phyloP scores from a whole-genome alignment of 345 rosid genomes.

The Anacardium occidentale region DNA sequence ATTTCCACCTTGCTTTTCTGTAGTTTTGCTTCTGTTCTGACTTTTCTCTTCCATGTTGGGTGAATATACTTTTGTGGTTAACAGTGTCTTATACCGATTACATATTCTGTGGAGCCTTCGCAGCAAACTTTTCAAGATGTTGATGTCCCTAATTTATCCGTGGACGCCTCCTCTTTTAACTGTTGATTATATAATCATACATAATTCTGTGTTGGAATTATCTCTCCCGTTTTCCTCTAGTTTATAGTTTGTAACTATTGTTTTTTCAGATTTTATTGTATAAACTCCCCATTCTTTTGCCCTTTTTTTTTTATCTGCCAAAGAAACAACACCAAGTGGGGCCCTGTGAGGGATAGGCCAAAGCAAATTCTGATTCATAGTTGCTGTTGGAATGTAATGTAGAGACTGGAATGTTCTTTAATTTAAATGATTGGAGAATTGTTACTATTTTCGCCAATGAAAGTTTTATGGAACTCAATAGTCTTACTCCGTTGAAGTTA shows the following conservation, averaged over 20 bases:
- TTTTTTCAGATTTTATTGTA: background rate
- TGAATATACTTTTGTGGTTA: background rate
- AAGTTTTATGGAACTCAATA: too few relatives aligned
- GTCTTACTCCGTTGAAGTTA: too few relatives aligned
- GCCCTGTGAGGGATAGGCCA: too few relatives aligned
- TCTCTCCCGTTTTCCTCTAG: background rate
- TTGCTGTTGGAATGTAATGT: too few relatives aligned
- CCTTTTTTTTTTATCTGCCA: background rate
- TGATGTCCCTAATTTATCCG: slow-evolving; percentile 5
- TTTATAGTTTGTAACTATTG: background rate
- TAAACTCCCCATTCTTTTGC: too few relatives aligned
- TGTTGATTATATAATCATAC: background rate
- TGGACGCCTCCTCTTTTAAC: background rate
- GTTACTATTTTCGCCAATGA: too few relatives aligned
- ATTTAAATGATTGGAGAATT: too few relatives aligned
- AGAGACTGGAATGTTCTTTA: too few relatives aligned
- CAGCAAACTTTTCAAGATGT: slow-evolving; percentile 4
- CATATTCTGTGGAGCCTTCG: slow-evolving; percentile 5
- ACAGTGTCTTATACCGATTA: slow-evolving; percentile 8
- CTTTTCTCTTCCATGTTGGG: slow-evolving; percentile 2
- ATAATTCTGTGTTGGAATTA: background rate
- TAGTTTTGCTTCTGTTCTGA: background rate
- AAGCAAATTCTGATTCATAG: too few relatives aligned
- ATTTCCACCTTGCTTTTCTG: background rate
- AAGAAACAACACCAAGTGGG: background rate